phyloP scores from a whole-genome alignment of 1,139 yeast species.

The Yamadazyma pseudoaaseri region DNA sequence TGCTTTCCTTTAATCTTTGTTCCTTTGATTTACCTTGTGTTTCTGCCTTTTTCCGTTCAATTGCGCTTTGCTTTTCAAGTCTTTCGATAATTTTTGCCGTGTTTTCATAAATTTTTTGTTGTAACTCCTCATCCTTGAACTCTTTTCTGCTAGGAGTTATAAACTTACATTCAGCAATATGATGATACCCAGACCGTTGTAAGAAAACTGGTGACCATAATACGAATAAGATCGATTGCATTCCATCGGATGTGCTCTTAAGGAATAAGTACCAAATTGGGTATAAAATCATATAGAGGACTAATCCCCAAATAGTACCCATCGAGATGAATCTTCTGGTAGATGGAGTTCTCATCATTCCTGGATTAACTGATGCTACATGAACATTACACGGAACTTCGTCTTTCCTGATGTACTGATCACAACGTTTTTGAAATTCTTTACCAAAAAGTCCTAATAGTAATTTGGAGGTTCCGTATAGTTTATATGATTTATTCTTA shows the following conservation, averaged over 20 bases:
- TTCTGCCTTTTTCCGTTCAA: constrained; percentile 49
- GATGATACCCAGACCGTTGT: constrained; percentile 60
- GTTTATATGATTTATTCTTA: constrained; percentile 61
- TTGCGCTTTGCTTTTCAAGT: constrained; percentile 71
- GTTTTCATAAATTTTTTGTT: constrained; percentile 56
- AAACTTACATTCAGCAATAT: constrained; percentile 70
- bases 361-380: constrained; percentile 85
- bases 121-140: constrained; percentile 59
- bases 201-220: constrained; percentile 68
- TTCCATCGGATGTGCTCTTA: constrained; percentile 74
- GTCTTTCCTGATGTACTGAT: constrained; percentile 59
- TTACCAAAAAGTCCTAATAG: constrained; percentile 69
- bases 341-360: constrained; percentile 83
- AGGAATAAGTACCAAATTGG: constrained; percentile 83
- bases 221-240: constrained; percentile 73
- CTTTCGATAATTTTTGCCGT: constrained; percentile 57
- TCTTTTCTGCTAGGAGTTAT: constrained; percentile 63
- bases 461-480: constrained; percentile 80
- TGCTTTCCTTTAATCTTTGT: constrained; percentile 17
- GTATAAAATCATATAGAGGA: constrained; percentile 64
- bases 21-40: constrained; percentile 19
- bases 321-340: constrained; percentile 75
- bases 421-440: constrained; percentile 69
- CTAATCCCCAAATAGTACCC: constrained; percentile 72
- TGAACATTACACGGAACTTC: constrained; percentile 67